Percentiles rank a stretch among this genome's conserved stretches.
Conservation (phyloP, 108 stramenopile species). For the Discostella pseudostelligera region DNA sequence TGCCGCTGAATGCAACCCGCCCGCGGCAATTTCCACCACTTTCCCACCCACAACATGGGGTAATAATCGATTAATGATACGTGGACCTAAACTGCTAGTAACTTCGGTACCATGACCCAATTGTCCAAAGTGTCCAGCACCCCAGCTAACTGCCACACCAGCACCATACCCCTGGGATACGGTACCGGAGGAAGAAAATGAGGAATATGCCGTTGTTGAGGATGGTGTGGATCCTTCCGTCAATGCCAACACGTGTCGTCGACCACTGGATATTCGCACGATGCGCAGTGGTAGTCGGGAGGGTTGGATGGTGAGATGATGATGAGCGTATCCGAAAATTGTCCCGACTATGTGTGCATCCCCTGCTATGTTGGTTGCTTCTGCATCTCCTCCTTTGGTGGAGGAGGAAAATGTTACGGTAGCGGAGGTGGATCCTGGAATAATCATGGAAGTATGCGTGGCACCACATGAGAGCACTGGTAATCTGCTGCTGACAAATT, state of each 20-base stretch:
- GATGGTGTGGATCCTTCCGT: conserved; percentile 27
- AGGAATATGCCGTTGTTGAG: too few relatives aligned
- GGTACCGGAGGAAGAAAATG: too few relatives aligned
- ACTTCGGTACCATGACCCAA: conserved; percentile 64
- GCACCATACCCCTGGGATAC: conserved; percentile 21
- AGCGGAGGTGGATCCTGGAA: not conserved
- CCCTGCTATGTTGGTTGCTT: not conserved
- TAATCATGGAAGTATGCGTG: conserved; percentile 42
- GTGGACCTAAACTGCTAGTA: conserved; percentile 40
- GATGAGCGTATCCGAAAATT: conserved; percentile 38
- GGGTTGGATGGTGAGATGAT: conserved; percentile 37
- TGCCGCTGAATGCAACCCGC: conserved; percentile 77
- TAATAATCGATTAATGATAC: conserved; percentile 61
- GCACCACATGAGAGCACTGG: conserved; percentile 41
- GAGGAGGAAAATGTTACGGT: not conserved
- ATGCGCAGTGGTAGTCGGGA: conserved; percentile 43
- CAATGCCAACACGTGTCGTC: conserved; percentile 48
- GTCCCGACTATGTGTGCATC: conserved; percentile 36
- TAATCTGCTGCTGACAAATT: not conserved
- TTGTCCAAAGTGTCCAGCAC: conserved; percentile 89
- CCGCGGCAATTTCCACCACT: conserved; percentile 59
- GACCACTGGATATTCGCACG: conserved; percentile 33
- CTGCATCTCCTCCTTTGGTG: not conserved
- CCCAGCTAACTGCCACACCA: conserved; percentile 72
- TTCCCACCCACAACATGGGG: conserved; percentile 61